These are phyloP conservation scores for Purpureocillium takamizusanense DNA, from an alignment of 2,329 filamentous ascomycete genomes.

Conservation along the genomic window DNA sequence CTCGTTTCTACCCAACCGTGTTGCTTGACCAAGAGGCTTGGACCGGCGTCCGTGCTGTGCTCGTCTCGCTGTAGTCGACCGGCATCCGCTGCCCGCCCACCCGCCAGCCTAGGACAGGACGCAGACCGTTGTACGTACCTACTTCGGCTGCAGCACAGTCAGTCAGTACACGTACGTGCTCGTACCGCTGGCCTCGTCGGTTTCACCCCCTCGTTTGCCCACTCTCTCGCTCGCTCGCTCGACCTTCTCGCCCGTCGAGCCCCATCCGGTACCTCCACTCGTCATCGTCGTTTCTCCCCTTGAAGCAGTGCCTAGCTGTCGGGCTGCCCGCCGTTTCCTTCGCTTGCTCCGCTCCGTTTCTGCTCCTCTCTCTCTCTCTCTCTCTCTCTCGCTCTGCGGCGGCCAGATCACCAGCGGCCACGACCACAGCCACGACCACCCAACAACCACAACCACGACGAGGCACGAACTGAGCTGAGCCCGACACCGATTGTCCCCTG, in stretches of 20 bases:
- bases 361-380: neutral
- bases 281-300: neutral
- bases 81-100: neutral
- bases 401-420: neutral
- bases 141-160: too few relatives aligned
- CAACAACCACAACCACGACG: too few relatives aligned
- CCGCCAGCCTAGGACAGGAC: too few relatives aligned
- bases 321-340: neutral
- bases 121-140: too few relatives aligned
- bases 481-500: too few relatives aligned
- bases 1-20: neutral
- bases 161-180: too few relatives aligned
- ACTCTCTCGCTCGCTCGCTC: conserved; percentile 1
- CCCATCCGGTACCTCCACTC: neutral
- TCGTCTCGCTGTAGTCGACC: neutral
- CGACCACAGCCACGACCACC: too few relatives aligned
- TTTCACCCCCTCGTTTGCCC: conserved; percentile 3
- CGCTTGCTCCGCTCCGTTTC: neutral
- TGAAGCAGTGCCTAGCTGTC: neutral
- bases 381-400: neutral
- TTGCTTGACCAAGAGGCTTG: neutral
- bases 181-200: neutral
- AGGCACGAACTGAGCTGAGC: too few relatives aligned
- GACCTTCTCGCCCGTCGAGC: neutral
- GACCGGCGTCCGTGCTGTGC: neutral